These are phyloP conservation scores for Sutorius eximius DNA, from an alignment of 1,284 basidiomycete species.

Conservation along the genomic window DNA sequence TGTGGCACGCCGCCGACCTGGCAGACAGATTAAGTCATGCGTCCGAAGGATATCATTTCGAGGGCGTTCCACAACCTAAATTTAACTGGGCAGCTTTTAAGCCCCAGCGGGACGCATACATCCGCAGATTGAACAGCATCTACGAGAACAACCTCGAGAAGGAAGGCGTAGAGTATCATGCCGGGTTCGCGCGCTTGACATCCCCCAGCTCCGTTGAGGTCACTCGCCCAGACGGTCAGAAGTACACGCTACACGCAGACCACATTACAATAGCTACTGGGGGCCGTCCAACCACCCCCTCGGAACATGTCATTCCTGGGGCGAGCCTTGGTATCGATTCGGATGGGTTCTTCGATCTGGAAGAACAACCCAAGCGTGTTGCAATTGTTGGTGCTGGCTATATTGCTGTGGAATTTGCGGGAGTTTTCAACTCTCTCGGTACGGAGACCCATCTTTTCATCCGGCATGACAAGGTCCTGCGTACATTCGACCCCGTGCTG, in stretches of 20 bases:
- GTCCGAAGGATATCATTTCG: slow-evolving; percentile 79
- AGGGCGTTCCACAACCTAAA: slow-evolving; percentile 51
- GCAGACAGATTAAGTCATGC: slow-evolving; percentile 83
- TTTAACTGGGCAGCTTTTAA: slow-evolving; percentile 94
- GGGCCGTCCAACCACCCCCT: slow-evolving; percentile 80
- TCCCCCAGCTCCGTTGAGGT: slow-evolving; percentile 70
- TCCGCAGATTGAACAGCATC: slow-evolving; percentile 87
- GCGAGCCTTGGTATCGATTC: slow-evolving; percentile 89
- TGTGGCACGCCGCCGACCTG: slow-evolving; percentile 99
- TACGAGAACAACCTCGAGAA: slow-evolving; percentile 88
- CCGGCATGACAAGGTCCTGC: slow-evolving; percentile 84
- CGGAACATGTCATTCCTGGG: slow-evolving; percentile 83
- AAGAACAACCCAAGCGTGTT: slow-evolving; percentile 88
- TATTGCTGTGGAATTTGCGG: slow-evolving; percentile 94
- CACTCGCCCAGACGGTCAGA: slow-evolving; percentile 58
- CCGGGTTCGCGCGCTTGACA: slow-evolving; percentile 75
- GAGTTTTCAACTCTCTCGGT: slow-evolving; percentile 84
- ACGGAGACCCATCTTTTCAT: slow-evolving; percentile 92
- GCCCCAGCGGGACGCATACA: slow-evolving; percentile 94
- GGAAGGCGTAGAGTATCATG: slow-evolving; percentile 88
- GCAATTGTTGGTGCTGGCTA: slow-evolving; percentile 96
- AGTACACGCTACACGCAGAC: slow-evolving; percentile 71
- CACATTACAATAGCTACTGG: slow-evolving; percentile 86
- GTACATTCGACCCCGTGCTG: slow-evolving; percentile 89
- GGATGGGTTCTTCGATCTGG: slow-evolving; percentile 95